Evolutionary conservation across 2,329 filamentous ascomycete species (phyloP), one percentile per base, ranked within the genome.

Genomic region (Ophiostoma sp.): DNA sequence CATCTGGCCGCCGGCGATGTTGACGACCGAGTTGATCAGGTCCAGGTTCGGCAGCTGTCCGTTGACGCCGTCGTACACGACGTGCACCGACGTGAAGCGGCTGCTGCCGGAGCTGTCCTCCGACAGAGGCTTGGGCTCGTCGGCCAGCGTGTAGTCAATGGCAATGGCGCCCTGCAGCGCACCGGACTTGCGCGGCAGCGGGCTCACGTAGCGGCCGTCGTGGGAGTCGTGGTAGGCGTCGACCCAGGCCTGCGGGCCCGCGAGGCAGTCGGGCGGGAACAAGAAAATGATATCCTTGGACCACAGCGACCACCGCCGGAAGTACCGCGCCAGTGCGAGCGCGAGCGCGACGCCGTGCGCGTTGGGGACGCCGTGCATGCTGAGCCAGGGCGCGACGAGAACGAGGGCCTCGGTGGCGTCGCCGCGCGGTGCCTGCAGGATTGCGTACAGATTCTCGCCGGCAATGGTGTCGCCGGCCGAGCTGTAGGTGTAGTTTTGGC

Each of bases 341-440:
- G 93, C 89, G 44, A 99, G 84, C 7, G 93, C 89, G 5, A 99
- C 88, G 18, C 94, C 95, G 70, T 93, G 95, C 72, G 89, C 84
- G 79, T 99, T 99, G 73, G 93, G 79, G 73, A 89, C 84, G 40
- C 85, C 88, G 68, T 92, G 86, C 73, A 91, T 89, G 73, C 93
- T 97, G 76, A 84, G 88, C 92, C 93, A 97, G 1, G 93, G 89
- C 38, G 91, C 93, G 18, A 97, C 89, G 52, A 99, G 81, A 36
- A 99, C 95, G 75, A 99, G 93, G 11, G 95, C 95, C 79, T 99
- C 95, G 1, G 95, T 99, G 14, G 95, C 95, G 81, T 99, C 95
- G 64, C 95, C 94, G 55, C 95, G 87, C 0, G 95, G 95, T 1
- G 94, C 95, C 76, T 97, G 93, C 8, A 99, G 85, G 70, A 99